A percentile compares a stretch with the other conserved stretches of the same genome.
phyloP scores from a whole-genome alignment of 352 stramenopile genomes.

The Phytophthora tentaculata region DNA sequence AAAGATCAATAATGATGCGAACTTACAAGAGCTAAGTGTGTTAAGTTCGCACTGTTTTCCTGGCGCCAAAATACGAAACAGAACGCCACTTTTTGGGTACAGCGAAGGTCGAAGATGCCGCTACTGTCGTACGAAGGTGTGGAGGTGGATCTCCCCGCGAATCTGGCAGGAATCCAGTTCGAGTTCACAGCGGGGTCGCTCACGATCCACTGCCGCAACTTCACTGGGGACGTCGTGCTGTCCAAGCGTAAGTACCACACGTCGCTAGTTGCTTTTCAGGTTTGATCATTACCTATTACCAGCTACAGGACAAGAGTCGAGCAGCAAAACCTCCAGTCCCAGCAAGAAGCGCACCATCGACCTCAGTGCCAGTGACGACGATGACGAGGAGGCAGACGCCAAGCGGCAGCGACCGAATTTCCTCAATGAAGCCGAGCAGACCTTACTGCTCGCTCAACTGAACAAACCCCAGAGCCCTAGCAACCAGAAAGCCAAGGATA shows the following conservation, averaged over 20 bases:
- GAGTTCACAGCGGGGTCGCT: conserved; percentile 62
- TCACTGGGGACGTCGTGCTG: conserved; percentile 75
- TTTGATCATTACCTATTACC: no score
- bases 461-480: conserved; percentile 38
- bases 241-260: conserved; percentile 45
- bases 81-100: not conserved
- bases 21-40: conserved; percentile 3
- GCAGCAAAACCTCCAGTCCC: conserved; percentile 5
- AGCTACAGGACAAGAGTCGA: conserved; percentile 20
- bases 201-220: conserved; percentile 75
- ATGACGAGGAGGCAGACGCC: conserved; percentile 36
- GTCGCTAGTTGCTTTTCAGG: no score
- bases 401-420: conserved; percentile 69
- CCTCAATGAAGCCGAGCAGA: conserved; percentile 66
- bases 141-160: conserved; percentile 70
- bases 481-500: conserved; percentile 8
- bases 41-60: conserved; percentile 6
- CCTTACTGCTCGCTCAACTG: conserved; percentile 62
- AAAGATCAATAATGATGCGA: not conserved
- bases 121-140: conserved; percentile 82
- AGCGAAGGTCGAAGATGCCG: conserved; percentile 58
- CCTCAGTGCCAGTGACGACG: conserved; percentile 45
- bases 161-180: conserved; percentile 71
- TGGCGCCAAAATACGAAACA: conserved; percentile 10
- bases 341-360: conserved; percentile 65